Conservation (phyloP, 495 filamentous ascomycete species). For the Schizothecium vesticola region DNA sequence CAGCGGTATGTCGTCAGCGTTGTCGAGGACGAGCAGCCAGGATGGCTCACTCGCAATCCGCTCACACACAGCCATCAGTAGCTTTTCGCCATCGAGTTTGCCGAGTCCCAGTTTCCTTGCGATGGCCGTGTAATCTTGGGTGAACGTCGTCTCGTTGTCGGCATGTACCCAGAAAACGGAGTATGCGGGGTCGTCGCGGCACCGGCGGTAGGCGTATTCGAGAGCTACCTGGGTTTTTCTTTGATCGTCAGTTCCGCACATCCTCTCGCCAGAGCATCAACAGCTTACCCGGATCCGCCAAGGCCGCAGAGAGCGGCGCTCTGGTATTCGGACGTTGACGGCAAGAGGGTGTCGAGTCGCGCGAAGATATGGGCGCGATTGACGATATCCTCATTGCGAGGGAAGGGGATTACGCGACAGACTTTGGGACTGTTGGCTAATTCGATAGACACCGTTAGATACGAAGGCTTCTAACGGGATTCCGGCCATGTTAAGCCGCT, state of each 20-base stretch:
- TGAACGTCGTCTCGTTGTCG: conserved; percentile 23
- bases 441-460: too few relatives aligned
- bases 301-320: conserved; percentile 19
- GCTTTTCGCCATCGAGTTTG: conserved; percentile 4
- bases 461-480: too few relatives aligned
- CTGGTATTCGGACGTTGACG: conserved; percentile 6
- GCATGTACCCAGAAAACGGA: conserved; percentile 34
- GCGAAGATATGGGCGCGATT: conserved; percentile 2
- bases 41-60: conserved; percentile 13
- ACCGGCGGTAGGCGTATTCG: conserved; percentile 25
- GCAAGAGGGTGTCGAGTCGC: conserved; percentile 11
- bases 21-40: conserved; percentile 37
- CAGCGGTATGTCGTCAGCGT: conserved; percentile 30
- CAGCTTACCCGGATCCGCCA: conserved; percentile 17
- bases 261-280: background rate
- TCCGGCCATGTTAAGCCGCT: too few relatives aligned
- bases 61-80: conserved; percentile 9
- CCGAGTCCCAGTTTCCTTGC: conserved; percentile 16
- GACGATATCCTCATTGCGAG: conserved; percentile 16
- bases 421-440: too few relatives aligned
- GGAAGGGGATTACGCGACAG: conserved; percentile 11
- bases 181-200: conserved; percentile 16
- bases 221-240: conserved; percentile 27
- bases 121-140: conserved; percentile 27
- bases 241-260: background rate